Evolutionary conservation across 345 rosid genomes (phyloP).

Genomic region (Citrus hindsii): DNA sequence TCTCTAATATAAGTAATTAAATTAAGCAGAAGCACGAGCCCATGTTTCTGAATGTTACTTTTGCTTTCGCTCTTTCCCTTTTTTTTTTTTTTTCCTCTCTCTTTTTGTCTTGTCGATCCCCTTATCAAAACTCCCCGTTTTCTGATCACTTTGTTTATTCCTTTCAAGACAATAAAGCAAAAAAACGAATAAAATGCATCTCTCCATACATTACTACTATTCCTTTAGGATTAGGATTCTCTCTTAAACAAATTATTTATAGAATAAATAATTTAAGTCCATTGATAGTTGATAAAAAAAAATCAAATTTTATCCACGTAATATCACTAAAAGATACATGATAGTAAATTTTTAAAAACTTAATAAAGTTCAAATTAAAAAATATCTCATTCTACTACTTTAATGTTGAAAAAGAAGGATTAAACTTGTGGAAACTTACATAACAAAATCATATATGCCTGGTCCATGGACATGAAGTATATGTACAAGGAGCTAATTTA

Average conservation of each 20-base stretch:
- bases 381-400: too few species aligned
- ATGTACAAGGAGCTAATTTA: not conserved
- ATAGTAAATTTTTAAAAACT: accelerated
- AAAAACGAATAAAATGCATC: constrained; percentile 9
- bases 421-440: constrained; percentile 26
- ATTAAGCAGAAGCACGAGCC: constrained; percentile 18
- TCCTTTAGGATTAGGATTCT: not conserved
- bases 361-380: too few species aligned
- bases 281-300: too few species aligned
- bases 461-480: not conserved
- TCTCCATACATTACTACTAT: constrained; percentile 14
- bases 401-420: not conserved
- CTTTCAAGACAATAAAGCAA: constrained; percentile 17
- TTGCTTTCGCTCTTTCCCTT: not conserved
- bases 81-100: not conserved
- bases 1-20: constrained; percentile 7
- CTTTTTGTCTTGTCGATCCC: not conserved
- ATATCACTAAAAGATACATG: too few species aligned
- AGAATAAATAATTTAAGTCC: accelerated
- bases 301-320: too few species aligned
- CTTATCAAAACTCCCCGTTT: constrained; percentile 2
- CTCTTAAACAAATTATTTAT: accelerated
- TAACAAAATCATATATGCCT: not conserved
- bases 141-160: constrained; percentile 15
- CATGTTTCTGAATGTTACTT: constrained; percentile 37